Evolutionary conservation across 1,284 basidiomycete genomes (phyloP).

Genomic region (Schizophyllum amplum): DNA sequence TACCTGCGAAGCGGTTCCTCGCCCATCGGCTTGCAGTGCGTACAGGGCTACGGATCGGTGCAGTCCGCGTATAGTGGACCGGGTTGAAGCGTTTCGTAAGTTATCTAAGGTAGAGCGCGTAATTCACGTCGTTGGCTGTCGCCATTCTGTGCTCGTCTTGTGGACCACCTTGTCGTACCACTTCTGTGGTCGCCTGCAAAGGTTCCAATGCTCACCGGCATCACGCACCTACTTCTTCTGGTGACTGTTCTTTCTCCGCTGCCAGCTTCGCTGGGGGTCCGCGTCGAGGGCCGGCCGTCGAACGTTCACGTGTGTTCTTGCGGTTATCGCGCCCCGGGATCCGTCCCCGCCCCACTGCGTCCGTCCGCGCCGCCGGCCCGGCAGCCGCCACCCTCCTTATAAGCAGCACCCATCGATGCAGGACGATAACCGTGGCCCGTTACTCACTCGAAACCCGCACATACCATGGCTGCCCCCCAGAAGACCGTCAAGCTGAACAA

Average conservation of each 20-base stretch:
- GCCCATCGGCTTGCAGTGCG: constrained; percentile 12
- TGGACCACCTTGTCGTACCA: too few relatives aligned
- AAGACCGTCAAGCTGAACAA: constrained; percentile 63
- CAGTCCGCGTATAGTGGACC: constrained; percentile 2
- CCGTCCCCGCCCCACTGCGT: background rate
- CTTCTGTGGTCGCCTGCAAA: too few relatives aligned
- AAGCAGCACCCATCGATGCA: background rate
- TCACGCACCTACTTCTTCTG: too few relatives aligned
- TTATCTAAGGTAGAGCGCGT: too few relatives aligned
- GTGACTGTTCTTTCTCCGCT: too few relatives aligned
- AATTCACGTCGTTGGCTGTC: too few relatives aligned
- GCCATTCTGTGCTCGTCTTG: too few relatives aligned
- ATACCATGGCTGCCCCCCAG: constrained; percentile 23
- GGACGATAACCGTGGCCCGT: background rate
- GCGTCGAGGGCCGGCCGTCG: background rate
- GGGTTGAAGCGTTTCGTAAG: too few relatives aligned
- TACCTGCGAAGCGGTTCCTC: constrained; percentile 14
- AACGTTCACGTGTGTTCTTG: background rate
- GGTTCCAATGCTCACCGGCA: too few relatives aligned
- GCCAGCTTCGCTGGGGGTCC: too few relatives aligned
- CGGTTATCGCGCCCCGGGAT: background rate
- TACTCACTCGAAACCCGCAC: background rate
- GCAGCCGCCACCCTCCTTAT: background rate
- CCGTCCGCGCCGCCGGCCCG: too few relatives aligned
- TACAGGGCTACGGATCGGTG: constrained; percentile 11